phyloP scores from a whole-genome alignment of 1,284 basidiomycete species.

The Sporisorium exsertum region DNA sequence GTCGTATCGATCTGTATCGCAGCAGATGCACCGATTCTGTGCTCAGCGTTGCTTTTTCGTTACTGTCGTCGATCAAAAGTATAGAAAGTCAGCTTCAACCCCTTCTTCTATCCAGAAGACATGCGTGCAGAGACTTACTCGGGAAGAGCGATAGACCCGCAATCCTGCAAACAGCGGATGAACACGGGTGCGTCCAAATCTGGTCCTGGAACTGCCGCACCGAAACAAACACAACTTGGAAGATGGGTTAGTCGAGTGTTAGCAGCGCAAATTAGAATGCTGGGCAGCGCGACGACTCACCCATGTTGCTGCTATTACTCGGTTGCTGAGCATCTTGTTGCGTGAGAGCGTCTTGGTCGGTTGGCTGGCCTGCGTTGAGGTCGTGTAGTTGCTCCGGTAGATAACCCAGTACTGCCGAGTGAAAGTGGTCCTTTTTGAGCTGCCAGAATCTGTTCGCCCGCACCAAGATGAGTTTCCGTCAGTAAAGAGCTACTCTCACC shows the following conservation, averaged over 20 bases:
- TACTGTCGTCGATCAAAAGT: constrained; percentile 22
- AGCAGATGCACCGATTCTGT: constrained; percentile 60
- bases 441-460: constrained; percentile 45
- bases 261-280: background rate
- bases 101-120: background rate
- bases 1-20: constrained; percentile 57
- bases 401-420: constrained; percentile 49
- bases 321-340: constrained; percentile 22
- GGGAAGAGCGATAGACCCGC: constrained; percentile 50
- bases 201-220: constrained; percentile 48
- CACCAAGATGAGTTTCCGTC: background rate
- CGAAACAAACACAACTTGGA: no score
- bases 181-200: constrained; percentile 64
- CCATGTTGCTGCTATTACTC: constrained; percentile 48
- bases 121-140: constrained; percentile 45
- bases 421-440: constrained; percentile 50
- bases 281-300: constrained; percentile 26
- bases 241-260: no score
- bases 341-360: constrained; percentile 4
- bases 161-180: constrained; percentile 60
- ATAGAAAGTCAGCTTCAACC: no score
- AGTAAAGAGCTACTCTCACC: background rate
- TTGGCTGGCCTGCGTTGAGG: constrained; percentile 34
- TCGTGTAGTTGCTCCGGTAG: constrained; percentile 58
- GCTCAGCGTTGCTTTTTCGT: constrained; percentile 45